Conservation (phyloP, 1,284 basidiomycete species). For the Limonomyces culmigenus region DNA sequence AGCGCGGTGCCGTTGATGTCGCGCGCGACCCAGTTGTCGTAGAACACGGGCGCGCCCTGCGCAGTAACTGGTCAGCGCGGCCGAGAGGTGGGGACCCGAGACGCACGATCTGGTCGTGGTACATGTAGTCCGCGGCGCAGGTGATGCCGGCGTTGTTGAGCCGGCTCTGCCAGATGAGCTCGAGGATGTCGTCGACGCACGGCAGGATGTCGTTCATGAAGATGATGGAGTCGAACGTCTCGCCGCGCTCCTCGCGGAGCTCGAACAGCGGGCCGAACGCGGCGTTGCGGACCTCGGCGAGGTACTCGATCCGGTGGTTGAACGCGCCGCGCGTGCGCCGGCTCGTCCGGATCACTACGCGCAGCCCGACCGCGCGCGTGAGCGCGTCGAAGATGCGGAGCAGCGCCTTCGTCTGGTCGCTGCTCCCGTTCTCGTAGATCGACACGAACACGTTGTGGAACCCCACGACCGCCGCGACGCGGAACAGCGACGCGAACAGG, state of each 20-base stretch:
- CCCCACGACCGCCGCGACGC: slow-evolving; percentile 74
- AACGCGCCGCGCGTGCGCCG: slow-evolving; percentile 88
- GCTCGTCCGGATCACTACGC: slow-evolving; percentile 80
- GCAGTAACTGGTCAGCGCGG: slow-evolving; percentile 15
- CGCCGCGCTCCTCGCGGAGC: slow-evolving; percentile 73
- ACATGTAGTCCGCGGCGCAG: slow-evolving; percentile 95
- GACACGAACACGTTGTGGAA: slow-evolving; percentile 95
- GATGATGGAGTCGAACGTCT: slow-evolving; percentile 86
- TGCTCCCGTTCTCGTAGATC: slow-evolving; percentile 94
- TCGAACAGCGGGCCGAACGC: slow-evolving; percentile 89
- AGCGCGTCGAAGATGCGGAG: slow-evolving; percentile 86
- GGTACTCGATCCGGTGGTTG: slow-evolving; percentile 95
- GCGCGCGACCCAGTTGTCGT: slow-evolving; percentile 95
- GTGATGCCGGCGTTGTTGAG: slow-evolving; percentile 91
- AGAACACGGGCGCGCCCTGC: slow-evolving; percentile 84
- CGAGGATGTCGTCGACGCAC: slow-evolving; percentile 87
- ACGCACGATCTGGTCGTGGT: slow-evolving; percentile 88
- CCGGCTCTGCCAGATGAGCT: slow-evolving; percentile 88
- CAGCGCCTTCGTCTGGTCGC: slow-evolving; percentile 91
- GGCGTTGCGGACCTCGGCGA: slow-evolving; percentile 90
- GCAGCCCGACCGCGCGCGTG: slow-evolving; percentile 73
- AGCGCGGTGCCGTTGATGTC: slow-evolving; percentile 95
- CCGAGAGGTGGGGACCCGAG: slow-evolving; percentile 16
- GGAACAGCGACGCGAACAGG: slow-evolving; percentile 89
- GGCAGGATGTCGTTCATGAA: slow-evolving; percentile 98